Evolutionary conservation across 2,329 filamentous ascomycete species (phyloP), one percentile per base, ranked within the genome.

Genomic region (Epichloe festucae): DNA sequence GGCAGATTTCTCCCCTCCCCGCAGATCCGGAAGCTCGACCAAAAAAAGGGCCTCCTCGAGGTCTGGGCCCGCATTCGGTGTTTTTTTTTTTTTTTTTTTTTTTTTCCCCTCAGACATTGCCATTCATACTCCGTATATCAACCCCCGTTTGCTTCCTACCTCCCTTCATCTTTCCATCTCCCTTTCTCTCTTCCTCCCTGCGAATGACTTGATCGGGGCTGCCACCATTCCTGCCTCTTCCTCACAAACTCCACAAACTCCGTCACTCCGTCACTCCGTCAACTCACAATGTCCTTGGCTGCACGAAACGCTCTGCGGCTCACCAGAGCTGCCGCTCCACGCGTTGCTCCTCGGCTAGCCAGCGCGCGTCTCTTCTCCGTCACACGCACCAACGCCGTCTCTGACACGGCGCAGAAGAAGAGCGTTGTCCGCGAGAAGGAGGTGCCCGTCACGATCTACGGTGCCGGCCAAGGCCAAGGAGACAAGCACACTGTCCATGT

Each of bases 401-500:
- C 64, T 46, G 66, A 70, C 58, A 69, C 67, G n/a, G 54, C 63
- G 43, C 69, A 67, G 56, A 77, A 73, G 63, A 74, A 71, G 58
- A 75, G 73, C 53, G 74, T 77, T 12, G 73, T 80, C 55, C 73
- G 72, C 56, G 76, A 80, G 68, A 76, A 75, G 57, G 75, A 79
- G 60, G 67, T 81, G 15, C 76, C 77, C 31, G 76, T 79, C 51
- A 77, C 76, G 21, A 68, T 77, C 58, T 81, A 79, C 63, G 59
- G 62, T 48, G 58, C 63, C 44, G 66, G 67, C 50, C 63, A 77
- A 58, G 75, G 74, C 52, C 63, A 76, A 58, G 75, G 75, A 51
- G 77, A 78, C 60, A 75, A 77, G 64, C 76, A 73, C 66, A 78
- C 70, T 52, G 76, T 81, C 52, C 74, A 74, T 46, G 76, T 81